phyloP scores from a whole-genome alignment of 2,329 filamentous ascomycete species.

The Pyricularia sp. region DNA sequence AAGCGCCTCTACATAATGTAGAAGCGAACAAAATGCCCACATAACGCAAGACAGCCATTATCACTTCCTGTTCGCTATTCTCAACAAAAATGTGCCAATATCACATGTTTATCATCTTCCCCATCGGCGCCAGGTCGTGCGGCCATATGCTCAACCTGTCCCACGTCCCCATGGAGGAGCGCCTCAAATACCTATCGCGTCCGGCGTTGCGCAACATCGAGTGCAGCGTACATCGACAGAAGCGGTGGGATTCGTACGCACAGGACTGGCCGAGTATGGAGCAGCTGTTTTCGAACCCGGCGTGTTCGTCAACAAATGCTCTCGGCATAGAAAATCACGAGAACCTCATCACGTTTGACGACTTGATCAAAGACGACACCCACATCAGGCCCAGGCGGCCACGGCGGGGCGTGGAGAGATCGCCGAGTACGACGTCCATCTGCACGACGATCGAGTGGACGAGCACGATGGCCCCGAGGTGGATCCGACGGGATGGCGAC shows the following conservation, averaged over 20 bases:
- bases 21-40: neutral
- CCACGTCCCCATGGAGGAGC: neutral
- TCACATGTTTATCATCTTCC: neutral
- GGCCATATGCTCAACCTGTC: neutral
- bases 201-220: neutral
- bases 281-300: neutral
- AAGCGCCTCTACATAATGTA: neutral
- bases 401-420: neutral
- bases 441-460: neutral
- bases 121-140: neutral
- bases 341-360: neutral
- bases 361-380: neutral
- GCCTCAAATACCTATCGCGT: neutral
- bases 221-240: neutral
- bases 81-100: neutral
- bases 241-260: neutral
- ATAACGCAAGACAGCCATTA: neutral
- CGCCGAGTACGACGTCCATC: neutral
- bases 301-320: neutral
- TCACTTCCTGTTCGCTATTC: neutral
- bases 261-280: neutral
- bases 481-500: neutral
- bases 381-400: neutral
- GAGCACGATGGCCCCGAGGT: neutral
- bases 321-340: neutral